Evolutionary conservation across 345 rosid genomes (phyloP).

Genomic region (Brassica rapa): DNA sequence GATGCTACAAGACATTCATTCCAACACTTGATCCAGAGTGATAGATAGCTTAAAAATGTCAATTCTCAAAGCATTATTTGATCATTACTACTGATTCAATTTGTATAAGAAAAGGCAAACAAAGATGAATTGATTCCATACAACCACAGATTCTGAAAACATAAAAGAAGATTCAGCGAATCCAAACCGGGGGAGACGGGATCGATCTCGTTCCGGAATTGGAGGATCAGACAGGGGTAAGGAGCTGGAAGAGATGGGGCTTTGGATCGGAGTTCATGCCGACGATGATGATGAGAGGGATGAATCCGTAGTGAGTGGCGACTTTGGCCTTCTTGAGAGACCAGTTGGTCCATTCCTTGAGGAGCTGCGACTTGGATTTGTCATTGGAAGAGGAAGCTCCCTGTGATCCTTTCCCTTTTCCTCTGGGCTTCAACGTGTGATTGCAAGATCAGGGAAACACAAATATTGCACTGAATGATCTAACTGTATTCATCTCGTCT

Average conservation of each 20-base stretch:
- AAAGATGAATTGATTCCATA: conserved; percentile 18
- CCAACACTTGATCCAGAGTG: conserved; percentile 43
- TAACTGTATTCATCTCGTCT: no score
- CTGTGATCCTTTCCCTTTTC: conserved; percentile 56
- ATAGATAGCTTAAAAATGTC: conserved; percentile 41
- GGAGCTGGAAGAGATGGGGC: conserved; percentile 86
- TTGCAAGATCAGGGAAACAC: no score
- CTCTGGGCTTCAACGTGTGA: conserved; percentile 54
- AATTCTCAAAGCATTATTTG: conserved; percentile 7
- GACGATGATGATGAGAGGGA: conserved; percentile 78
- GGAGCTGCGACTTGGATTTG: conserved; percentile 45
- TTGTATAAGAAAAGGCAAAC: neutral
- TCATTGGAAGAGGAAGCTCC: conserved; percentile 46
- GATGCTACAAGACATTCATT: conserved; percentile 58
- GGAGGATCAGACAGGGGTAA: conserved; percentile 67
- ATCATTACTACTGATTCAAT: neutral
- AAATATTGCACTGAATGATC: no score
- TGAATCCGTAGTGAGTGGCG: conserved; percentile 86
- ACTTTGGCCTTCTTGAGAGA: conserved; percentile 84
- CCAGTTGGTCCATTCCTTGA: conserved; percentile 97
- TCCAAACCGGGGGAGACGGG: conserved; percentile 32
- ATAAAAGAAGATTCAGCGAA: conserved; percentile 45
- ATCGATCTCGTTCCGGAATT: neutral
- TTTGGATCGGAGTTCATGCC: conserved; percentile 97
- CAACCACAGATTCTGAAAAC: neutral